A percentile compares a stretch with the other conserved stretches of the same genome.
Evolutionary conservation across 805 yeast species (phyloP).

Genomic region (Yarrowia sp.): DNA sequence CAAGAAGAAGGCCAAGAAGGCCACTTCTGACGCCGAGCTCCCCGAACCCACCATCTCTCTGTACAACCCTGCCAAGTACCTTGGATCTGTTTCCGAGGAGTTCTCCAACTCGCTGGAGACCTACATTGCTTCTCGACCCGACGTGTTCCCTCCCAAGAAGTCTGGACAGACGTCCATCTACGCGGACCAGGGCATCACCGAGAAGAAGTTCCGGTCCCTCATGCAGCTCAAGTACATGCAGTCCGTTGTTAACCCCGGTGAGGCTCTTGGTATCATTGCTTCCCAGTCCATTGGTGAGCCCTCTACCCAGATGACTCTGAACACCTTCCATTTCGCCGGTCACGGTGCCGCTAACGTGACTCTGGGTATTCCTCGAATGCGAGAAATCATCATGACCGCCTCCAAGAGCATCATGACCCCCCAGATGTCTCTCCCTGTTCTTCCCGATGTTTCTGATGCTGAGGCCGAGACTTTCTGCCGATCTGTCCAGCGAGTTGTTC

Average conservation of each 20-base stretch:
- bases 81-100: slow-evolving; percentile 91
- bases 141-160: slow-evolving; percentile 60
- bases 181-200: slow-evolving; percentile 59
- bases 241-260: slow-evolving; percentile 94
- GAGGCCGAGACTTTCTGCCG: slow-evolving; percentile 94
- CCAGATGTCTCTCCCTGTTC: slow-evolving; percentile 92
- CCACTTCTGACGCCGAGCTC: slow-evolving; percentile 52
- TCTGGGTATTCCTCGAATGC: slow-evolving; percentile 98
- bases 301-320: slow-evolving; percentile 97
- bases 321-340: slow-evolving; percentile 98
- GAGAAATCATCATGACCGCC: slow-evolving; percentile 99
- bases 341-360: slow-evolving; percentile 99
- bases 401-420: slow-evolving; percentile 96
- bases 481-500: slow-evolving; percentile 79
- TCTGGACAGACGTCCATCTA: slow-evolving; percentile 41
- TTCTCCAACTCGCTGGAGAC: slow-evolving; percentile 82
- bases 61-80: slow-evolving; percentile 84
- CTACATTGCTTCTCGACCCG: slow-evolving; percentile 64
- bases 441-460: slow-evolving; percentile 78
- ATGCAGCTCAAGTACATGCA: slow-evolving; percentile 99
- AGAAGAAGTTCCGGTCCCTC: slow-evolving; percentile 88
- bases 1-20: slow-evolving; percentile 67
- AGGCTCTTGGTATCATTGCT: slow-evolving; percentile 97
- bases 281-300: slow-evolving; percentile 99
- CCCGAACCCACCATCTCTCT: slow-evolving; percentile 88